Conservation (phyloP, 2,329 filamentous ascomycete genomes). For the Lecanicillium sp. region DNA sequence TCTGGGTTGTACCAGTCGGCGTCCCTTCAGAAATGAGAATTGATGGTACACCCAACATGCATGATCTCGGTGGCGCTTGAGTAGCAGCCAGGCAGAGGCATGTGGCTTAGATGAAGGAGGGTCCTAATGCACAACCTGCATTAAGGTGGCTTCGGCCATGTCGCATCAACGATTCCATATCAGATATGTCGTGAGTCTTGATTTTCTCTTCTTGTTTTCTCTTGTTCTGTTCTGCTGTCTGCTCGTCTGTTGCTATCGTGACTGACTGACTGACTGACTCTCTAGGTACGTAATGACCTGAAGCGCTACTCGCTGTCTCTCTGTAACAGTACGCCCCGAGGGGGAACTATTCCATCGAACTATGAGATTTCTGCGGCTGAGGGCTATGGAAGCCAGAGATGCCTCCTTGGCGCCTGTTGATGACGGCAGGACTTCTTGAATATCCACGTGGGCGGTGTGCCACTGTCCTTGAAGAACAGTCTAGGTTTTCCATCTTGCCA, state of each 20-base stretch:
- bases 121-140: no score
- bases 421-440: conserved; percentile 10
- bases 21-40: no score
- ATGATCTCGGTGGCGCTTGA: no score
- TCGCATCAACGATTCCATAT: conserved; percentile 20
- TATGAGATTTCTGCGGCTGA: conserved; percentile 38
- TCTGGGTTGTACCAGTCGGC: no score
- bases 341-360: conserved; percentile 27
- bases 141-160: conserved; percentile 16
- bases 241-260: conserved; percentile 59
- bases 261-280: conserved; percentile 19
- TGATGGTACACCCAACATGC: no score
- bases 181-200: conserved; percentile 31
- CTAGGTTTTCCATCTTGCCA: no score
- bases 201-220: conserved; percentile 23
- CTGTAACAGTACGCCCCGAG: conserved; percentile 43
- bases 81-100: no score
- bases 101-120: no score
- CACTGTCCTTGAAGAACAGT: no score
- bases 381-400: conserved; percentile 36
- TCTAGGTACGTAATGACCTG: conserved; percentile 58
- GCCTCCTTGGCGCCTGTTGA: conserved; percentile 24
- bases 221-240: conserved; percentile 8
- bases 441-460: conserved; percentile 1
- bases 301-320: conserved; percentile 53